These are phyloP conservation scores for Pyrenophora tritici-repentis DNA, from an alignment of 2,329 filamentous ascomycete species.

Conservation along the genomic window DNA sequence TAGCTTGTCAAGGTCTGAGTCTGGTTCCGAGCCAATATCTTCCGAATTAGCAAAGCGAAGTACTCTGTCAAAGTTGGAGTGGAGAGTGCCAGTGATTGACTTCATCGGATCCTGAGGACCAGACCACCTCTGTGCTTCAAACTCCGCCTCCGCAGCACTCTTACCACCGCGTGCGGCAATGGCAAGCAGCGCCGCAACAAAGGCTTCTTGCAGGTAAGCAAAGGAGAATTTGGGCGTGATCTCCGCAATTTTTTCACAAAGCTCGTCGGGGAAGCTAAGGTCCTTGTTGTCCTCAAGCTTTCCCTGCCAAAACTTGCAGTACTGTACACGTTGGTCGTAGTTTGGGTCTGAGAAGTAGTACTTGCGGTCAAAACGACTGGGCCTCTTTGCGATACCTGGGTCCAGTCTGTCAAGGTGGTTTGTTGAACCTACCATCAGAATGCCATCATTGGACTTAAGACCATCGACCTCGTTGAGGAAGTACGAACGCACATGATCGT, in stretches of 20 bases:
- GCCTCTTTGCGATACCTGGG: slow-evolving; percentile 61
- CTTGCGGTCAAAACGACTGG: slow-evolving; percentile 54
- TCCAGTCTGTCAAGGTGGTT: slow-evolving; percentile 69
- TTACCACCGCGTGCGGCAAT: slow-evolving; percentile 37
- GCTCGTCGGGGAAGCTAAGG: slow-evolving; percentile 49
- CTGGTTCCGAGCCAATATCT: neutral
- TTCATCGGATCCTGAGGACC: slow-evolving; percentile 37
- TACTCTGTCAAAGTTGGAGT: slow-evolving; percentile 10
- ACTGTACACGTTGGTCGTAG: slow-evolving; percentile 47
- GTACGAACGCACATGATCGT: slow-evolving; percentile 65
- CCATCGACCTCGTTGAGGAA: slow-evolving; percentile 77
- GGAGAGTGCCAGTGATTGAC: slow-evolving; percentile 9
- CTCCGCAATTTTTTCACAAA: slow-evolving; percentile 48
- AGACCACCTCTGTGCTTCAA: slow-evolving; percentile 26
- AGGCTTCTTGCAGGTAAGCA: slow-evolving; percentile 54
- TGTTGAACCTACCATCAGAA: slow-evolving; percentile 70
- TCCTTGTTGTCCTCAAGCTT: slow-evolving; percentile 47
- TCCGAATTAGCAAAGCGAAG: neutral
- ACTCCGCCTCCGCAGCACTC: slow-evolving; percentile 9
- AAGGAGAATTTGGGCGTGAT: slow-evolving; percentile 54
- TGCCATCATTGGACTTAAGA: slow-evolving; percentile 70
- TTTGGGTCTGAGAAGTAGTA: slow-evolving; percentile 52
- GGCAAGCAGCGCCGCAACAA: slow-evolving; percentile 48
- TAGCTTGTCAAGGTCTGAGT: slow-evolving; percentile 42
- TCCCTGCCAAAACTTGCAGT: slow-evolving; percentile 52